These are phyloP conservation scores for Juglanconis oblonga DNA, from an alignment of 2,329 filamentous ascomycete genomes.

Conservation along the genomic window DNA sequence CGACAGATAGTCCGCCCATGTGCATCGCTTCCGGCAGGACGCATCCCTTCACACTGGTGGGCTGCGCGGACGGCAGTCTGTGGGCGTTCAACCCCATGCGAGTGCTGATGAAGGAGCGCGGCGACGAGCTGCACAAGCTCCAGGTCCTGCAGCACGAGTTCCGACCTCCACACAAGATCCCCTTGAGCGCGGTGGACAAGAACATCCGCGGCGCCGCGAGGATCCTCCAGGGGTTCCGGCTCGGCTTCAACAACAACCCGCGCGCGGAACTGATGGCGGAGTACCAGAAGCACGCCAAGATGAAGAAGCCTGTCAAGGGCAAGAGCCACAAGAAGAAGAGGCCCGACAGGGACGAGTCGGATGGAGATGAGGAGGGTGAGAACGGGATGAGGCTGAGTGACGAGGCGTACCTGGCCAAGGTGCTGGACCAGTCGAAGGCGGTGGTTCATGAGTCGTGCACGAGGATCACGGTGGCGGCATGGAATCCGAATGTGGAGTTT, in stretches of 20 bases:
- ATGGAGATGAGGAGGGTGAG: conserved; percentile 22
- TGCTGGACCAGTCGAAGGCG: conserved; percentile 25
- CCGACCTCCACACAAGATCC: conserved; percentile 29
- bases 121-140: conserved; percentile 36
- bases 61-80: conserved; percentile 52
- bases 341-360: conserved; percentile 16
- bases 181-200: background rate
- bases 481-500: conserved; percentile 66
- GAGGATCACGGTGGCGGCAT: conserved; percentile 59
- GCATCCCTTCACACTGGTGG: conserved; percentile 53
- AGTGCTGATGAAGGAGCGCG: conserved; percentile 40
- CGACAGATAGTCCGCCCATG: conserved; percentile 47
- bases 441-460: conserved; percentile 61
- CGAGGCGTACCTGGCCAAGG: conserved; percentile 21
- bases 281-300: conserved; percentile 34
- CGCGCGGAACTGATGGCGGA: conserved; percentile 34
- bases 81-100: conserved; percentile 46
- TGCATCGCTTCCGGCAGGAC: conserved; percentile 47
- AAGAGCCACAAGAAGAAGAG: conserved; percentile 18
- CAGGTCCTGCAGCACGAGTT: conserved; percentile 55
- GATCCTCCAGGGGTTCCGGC: conserved; percentile 48
- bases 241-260: conserved; percentile 48
- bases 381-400: conserved; percentile 22
- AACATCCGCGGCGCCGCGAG: background rate
- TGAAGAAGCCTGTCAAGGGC: conserved; percentile 24